phyloP scores from a whole-genome alignment of 1,284 basidiomycete genomes.

The Fomitopsis schrenkii region DNA sequence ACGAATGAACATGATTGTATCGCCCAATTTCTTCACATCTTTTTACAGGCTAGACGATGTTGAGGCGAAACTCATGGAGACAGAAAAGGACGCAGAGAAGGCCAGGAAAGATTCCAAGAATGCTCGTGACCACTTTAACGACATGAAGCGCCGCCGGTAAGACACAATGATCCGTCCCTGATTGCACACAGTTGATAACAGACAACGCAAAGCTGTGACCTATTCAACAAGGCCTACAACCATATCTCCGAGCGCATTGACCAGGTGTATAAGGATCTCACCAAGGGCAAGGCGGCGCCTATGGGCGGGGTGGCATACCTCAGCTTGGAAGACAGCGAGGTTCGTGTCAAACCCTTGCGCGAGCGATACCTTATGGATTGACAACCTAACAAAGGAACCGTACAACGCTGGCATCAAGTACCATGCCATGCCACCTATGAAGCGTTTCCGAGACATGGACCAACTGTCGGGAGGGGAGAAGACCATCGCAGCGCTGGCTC shows the following conservation, averaged over 20 bases:
- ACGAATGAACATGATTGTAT: conserved; percentile 14
- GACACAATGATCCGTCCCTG: conserved; percentile 12
- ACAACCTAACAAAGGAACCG: conserved; percentile 66
- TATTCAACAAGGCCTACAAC: conserved; percentile 95
- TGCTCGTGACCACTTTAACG: conserved; percentile 89
- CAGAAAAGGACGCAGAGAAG: conserved; percentile 74
- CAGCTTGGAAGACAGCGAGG: conserved; percentile 92
- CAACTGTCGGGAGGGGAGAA: conserved; percentile 98
- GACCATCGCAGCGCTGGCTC: conserved; percentile 93
- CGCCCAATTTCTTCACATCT: not conserved
- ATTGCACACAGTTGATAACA: not conserved
- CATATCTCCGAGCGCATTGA: conserved; percentile 96
- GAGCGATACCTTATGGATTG: not conserved
- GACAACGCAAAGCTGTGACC: conserved; percentile 51
- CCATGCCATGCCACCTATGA: conserved; percentile 99
- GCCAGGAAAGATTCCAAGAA: conserved; percentile 81
- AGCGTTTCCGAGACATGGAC: conserved; percentile 98
- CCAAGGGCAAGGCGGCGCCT: conserved; percentile 88
- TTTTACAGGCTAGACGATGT: conserved; percentile 82
- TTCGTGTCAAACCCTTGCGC: conserved; percentile 28
- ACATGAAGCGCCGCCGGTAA: conserved; percentile 80
- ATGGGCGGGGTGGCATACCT: conserved; percentile 97
- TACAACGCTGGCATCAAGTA: conserved; percentile 96
- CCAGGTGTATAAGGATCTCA: conserved; percentile 96
- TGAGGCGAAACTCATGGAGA: conserved; percentile 70